These are phyloP conservation scores for Exophiala oligosperma DNA, from an alignment of 2,329 filamentous ascomycete species.

Conservation along the genomic window DNA sequence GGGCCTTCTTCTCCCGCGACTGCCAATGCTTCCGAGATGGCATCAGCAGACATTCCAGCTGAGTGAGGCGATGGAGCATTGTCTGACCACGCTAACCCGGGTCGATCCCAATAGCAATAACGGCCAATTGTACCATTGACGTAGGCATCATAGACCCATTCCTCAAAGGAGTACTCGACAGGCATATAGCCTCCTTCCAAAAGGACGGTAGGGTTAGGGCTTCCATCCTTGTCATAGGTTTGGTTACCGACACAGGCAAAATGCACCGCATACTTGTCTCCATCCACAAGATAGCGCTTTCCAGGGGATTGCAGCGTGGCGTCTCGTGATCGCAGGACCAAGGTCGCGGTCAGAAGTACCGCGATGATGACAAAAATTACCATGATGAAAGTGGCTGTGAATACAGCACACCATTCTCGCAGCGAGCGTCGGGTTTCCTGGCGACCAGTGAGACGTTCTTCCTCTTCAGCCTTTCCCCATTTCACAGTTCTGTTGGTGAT, in stretches of 20 bases:
- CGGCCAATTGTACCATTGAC: slow-evolving; percentile 78
- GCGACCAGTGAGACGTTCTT: slow-evolving; percentile 86
- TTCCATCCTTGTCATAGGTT: slow-evolving; percentile 51
- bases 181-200: slow-evolving; percentile 81
- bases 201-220: slow-evolving; percentile 72
- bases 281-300: slow-evolving; percentile 75
- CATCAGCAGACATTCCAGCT: slow-evolving; percentile 88
- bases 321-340: slow-evolving; percentile 79
- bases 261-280: slow-evolving; percentile 82
- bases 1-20: slow-evolving; percentile 79
- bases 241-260: slow-evolving; percentile 77
- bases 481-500: slow-evolving; percentile 77
- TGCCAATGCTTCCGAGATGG: slow-evolving; percentile 80
- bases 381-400: slow-evolving; percentile 72
- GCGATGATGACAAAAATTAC: slow-evolving; percentile 65
- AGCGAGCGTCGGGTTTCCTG: slow-evolving; percentile 81
- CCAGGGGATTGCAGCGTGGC: slow-evolving; percentile 72
- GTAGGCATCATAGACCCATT: slow-evolving; percentile 73
- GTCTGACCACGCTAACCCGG: slow-evolving; percentile 84
- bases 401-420: slow-evolving; percentile 79
- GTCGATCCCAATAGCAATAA: slow-evolving; percentile 95
- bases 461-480: slow-evolving; percentile 91
- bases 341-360: slow-evolving; percentile 73
- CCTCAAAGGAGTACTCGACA: slow-evolving; percentile 75
- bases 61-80: slow-evolving; percentile 92